Evolutionary conservation across 495 filamentous ascomycete genomes (phyloP).

Genomic region (Amphirosellinia nigrospora): DNA sequence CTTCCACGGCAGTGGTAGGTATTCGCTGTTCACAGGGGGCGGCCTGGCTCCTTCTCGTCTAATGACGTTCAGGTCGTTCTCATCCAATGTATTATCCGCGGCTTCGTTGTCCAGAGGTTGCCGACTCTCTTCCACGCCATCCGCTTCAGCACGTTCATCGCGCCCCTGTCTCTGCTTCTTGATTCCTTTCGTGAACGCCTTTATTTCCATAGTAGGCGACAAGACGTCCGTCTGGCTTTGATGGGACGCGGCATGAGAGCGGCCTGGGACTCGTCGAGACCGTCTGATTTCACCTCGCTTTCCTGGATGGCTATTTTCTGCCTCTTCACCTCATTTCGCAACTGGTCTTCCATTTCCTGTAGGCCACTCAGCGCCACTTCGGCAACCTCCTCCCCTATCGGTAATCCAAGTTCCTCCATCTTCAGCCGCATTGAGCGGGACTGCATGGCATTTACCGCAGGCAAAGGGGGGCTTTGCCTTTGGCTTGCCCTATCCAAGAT

Average conservation of each 20-base stretch:
- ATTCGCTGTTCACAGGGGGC: constrained; percentile 83
- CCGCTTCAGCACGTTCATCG: constrained; percentile 12
- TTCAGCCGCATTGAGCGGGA: background rate
- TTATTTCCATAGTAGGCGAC: background rate
- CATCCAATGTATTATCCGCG: constrained; percentile 6
- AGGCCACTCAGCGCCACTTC: constrained; percentile 30
- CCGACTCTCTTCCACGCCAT: constrained; percentile 41
- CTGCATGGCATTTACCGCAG: background rate
- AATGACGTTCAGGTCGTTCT: constrained; percentile 45
- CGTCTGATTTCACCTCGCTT: constrained; percentile 24
- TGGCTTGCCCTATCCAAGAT: constrained; percentile 24
- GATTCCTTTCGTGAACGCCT: constrained; percentile 23
- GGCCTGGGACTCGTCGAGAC: background rate
- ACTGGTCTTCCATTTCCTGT: constrained; percentile 39
- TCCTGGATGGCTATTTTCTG: constrained; percentile 38
- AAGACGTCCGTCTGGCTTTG: constrained; percentile 21
- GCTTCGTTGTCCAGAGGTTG: constrained; percentile 28
- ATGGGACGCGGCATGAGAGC: constrained; percentile 24
- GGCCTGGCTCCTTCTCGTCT: constrained; percentile 60
- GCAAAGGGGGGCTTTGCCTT: background rate
- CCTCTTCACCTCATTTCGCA: constrained; percentile 31
- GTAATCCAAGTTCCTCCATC: constrained; percentile 21
- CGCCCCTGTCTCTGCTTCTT: constrained; percentile 17
- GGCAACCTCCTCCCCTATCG: background rate
- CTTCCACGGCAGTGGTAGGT: constrained; percentile 91